phyloP scores from a whole-genome alignment of 805 yeast species.

The Starmerella floricola region DNA sequence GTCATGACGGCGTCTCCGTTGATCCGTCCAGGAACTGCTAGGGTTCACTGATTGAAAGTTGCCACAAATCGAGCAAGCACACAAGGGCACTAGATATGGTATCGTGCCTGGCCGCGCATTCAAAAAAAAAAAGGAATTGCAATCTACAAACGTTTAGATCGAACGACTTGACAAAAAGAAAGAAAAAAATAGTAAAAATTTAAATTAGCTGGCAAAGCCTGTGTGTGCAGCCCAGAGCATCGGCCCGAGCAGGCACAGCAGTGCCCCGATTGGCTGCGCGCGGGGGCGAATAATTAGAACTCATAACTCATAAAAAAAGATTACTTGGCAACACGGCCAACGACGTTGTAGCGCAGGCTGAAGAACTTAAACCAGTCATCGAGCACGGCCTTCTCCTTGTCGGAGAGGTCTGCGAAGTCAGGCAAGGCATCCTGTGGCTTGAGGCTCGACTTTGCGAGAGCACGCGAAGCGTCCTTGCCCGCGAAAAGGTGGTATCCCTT shows the following conservation, averaged over 20 bases:
- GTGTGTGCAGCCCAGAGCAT: too few species aligned
- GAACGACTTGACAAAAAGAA: too few species aligned
- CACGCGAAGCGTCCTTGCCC: conserved; percentile 68
- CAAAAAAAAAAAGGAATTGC: neutral
- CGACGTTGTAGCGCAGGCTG: conserved; percentile 40
- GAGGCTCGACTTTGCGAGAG: conserved; percentile 57
- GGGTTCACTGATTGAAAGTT: neutral
- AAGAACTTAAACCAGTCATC: conserved; percentile 66
- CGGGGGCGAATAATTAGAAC: neutral
- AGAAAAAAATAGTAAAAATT: too few species aligned
- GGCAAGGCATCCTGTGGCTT: conserved; percentile 40
- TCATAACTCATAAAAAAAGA: neutral
- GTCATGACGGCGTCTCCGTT: neutral
- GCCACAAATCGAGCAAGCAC: neutral
- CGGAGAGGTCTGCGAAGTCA: conserved; percentile 36
- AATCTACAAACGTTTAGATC: too few species aligned
- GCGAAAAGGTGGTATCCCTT: conserved; percentile 58
- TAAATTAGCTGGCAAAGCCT: too few species aligned
- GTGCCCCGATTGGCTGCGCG: too few species aligned
- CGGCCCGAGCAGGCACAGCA: too few species aligned
- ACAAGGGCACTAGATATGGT: neutral
- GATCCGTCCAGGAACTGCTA: too few species aligned
- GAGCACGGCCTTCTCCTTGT: conserved; percentile 46
- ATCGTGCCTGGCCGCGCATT: neutral
- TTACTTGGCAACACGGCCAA: conserved; percentile 26